Conservation (phyloP, 139 green algal species). For the Tetraselmis chui region DNA sequence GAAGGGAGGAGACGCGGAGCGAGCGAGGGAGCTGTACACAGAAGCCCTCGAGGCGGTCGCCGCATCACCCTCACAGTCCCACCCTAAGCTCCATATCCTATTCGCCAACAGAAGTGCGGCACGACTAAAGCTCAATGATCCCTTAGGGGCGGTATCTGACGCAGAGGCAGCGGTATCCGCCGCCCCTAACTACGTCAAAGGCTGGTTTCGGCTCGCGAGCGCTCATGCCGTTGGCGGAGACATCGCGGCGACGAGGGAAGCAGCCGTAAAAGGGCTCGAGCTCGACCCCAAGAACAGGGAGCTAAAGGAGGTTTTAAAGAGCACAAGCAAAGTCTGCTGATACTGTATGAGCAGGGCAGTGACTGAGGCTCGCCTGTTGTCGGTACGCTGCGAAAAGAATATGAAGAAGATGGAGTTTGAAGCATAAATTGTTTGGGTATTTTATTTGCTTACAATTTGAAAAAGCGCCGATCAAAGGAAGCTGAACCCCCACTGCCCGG, state of each 20-base stretch:
- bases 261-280: not conserved
- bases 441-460: no score
- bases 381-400: no score
- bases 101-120: not conserved
- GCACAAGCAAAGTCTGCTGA: no score
- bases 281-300: not conserved
- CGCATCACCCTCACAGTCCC: not conserved
- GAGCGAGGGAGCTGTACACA: not conserved
- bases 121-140: not conserved
- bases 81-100: not conserved
- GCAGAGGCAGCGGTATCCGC: not conserved
- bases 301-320: not conserved
- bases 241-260: not conserved
- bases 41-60: not conserved
- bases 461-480: not conserved
- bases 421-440: no score
- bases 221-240: not conserved
- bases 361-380: no score
- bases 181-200: not conserved
- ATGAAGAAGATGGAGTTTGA: no score
- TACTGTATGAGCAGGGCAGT: no score
- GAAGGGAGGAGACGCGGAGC: not conserved
- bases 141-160: not conserved
- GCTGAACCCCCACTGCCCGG: not conserved
- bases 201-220: not conserved